phyloP scores from a whole-genome alignment of 1,284 basidiomycete genomes.

The Leucoagaricus sp. region DNA sequence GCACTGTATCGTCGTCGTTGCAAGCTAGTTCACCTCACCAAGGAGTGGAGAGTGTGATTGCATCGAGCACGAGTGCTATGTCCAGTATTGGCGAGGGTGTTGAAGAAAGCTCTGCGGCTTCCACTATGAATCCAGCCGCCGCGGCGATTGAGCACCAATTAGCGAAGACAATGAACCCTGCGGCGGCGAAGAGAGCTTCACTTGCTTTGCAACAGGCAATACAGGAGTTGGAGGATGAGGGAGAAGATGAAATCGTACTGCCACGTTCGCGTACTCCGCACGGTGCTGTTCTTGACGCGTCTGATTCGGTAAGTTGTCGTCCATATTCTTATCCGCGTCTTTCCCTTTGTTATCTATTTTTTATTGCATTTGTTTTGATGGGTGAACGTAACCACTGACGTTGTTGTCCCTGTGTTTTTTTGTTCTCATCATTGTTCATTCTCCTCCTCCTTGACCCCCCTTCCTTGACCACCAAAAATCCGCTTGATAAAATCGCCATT shows the following conservation, averaged over 20 bases:
- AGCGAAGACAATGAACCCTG: constrained; percentile 51
- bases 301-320: constrained; percentile 15
- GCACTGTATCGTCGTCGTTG: constrained; percentile 27
- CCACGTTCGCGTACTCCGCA: constrained; percentile 58
- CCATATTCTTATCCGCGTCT: background rate
- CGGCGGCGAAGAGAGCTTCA: constrained; percentile 63
- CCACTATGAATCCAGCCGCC: constrained; percentile 24
- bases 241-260: constrained; percentile 66
- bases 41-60: background rate
- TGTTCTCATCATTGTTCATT: background rate
- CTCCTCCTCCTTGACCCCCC: background rate
- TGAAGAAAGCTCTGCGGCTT: constrained; percentile 38
- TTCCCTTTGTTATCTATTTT: constrained; percentile 4
- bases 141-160: constrained; percentile 46
- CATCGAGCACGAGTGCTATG: constrained; percentile 28
- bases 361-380: background rate
- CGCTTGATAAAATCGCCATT: background rate
- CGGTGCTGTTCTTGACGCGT: constrained; percentile 28
- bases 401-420: constrained; percentile 1
- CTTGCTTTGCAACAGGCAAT: constrained; percentile 73
- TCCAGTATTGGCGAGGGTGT: constrained; percentile 26
- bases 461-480: background rate
- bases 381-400: background rate
- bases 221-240: constrained; percentile 68
- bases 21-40: constrained; percentile 44